Base-by-base conservation (phyloP, 2,329 filamentous ascomycete species). In the Sclerotinia borealis region DNA sequence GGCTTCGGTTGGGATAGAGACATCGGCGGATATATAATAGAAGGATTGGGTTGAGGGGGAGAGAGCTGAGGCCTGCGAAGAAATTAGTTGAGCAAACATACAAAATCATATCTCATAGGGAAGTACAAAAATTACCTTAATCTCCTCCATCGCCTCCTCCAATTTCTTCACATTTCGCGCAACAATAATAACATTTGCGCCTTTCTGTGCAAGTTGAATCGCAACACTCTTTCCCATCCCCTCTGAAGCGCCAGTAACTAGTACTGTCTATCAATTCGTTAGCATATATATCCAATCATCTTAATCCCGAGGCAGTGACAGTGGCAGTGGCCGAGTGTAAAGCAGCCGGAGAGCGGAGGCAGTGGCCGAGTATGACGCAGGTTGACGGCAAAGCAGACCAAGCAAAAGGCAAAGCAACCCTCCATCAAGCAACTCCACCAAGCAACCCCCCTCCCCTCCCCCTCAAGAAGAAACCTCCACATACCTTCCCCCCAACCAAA, bases 201-300 rank as follows among this genome's bases (percentile, higher is more conserved):
- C 95, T 75, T 92, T 93, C 56, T 83, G 79, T 3, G 93, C 84
- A 50, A 99, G 85, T 68, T 92, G 82, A 59, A 85, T 82, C 6
- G 88, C 92, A 25, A 88, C 85, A 59, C 86, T 85, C 69, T 87
- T 86, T 65, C 95, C 95, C 89, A 97, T 91, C 64, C 95, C 95
- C 73, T 97, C 91, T 0, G 95, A 97, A 37, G 88, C 92, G 52
- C 95, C 95, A 0, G 95, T 99, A 59, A 99, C 80, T 62, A 98
- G 80, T 59, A 96, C 82, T 2, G 93, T 96, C 92, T 96, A 61
- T 65, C 11, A 62, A 31, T 55, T 47, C 15, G 31, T 59, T 61
- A 45, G 22, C 22, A 48, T 8, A 13, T n/a, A 25, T 37, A 15
- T 25, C 7, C 43, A 9, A 47, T 19, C 15, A 27, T 15, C 29